A percentile compares a stretch with the other conserved stretches of the same genome.
Evolutionary conservation across 2,329 filamentous ascomycete species (phyloP).

Genomic region (Apiospora arundinis): DNA sequence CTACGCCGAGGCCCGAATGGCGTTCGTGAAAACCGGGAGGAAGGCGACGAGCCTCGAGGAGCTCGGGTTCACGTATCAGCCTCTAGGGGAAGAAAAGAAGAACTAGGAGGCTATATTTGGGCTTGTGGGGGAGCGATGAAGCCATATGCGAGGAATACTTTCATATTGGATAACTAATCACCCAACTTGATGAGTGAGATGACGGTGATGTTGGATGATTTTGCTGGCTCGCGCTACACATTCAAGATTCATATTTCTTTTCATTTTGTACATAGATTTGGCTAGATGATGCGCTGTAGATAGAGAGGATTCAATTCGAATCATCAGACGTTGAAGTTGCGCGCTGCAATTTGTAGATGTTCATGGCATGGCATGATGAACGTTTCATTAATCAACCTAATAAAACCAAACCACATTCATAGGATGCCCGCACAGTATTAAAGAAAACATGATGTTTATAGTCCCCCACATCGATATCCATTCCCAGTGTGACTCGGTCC

Average conservation of each 20-base stretch:
- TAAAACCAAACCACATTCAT: neutral
- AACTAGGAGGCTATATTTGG: neutral
- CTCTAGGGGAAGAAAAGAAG: slow-evolving; percentile 4
- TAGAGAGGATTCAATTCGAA: too few species aligned
- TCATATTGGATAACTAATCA: neutral
- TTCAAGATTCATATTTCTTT: neutral
- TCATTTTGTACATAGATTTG: neutral
- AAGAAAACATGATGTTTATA: neutral
- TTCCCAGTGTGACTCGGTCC: neutral
- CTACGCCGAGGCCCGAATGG: slow-evolving; percentile 72
- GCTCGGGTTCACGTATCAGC: slow-evolving; percentile 70
- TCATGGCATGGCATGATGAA: neutral
- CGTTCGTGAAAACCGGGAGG: slow-evolving; percentile 71
- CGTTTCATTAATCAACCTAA: neutral
- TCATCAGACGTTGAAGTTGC: neutral
- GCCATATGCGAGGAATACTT: neutral
- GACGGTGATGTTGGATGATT: neutral
- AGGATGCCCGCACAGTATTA: neutral
- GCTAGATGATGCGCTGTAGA: neutral
- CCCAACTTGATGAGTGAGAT: neutral
- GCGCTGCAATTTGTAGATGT: neutral
- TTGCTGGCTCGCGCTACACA: neutral
- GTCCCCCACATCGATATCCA: neutral
- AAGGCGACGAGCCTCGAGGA: slow-evolving; percentile 71
- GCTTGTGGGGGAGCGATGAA: too few species aligned